phyloP scores from a whole-genome alignment of 805 yeast genomes.

The Wickerhamomyces sydowiorum region DNA sequence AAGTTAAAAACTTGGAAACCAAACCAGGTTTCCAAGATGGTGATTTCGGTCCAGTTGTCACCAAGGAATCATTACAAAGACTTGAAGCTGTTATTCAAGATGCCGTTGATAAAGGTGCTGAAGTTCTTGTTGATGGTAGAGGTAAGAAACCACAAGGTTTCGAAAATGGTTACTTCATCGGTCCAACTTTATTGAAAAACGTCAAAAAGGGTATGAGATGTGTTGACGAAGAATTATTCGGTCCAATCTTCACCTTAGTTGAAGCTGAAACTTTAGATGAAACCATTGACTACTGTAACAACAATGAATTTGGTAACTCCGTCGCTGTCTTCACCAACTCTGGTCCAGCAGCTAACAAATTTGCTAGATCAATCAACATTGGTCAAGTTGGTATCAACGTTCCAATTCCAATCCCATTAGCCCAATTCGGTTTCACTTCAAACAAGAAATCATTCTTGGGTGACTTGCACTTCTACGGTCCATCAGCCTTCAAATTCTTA shows the following conservation, averaged over 20 bases:
- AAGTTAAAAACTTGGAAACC: slow-evolving; percentile 51
- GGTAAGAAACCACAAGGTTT: slow-evolving; percentile 36
- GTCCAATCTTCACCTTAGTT: slow-evolving; percentile 64
- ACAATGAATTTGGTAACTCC: slow-evolving; percentile 62
- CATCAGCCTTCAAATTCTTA: slow-evolving; percentile 64
- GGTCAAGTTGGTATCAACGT: slow-evolving; percentile 79
- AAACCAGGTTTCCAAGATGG: slow-evolving; percentile 62
- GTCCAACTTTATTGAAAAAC: slow-evolving; percentile 58
- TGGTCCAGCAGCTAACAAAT: slow-evolving; percentile 64
- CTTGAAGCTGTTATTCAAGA: slow-evolving; percentile 52
- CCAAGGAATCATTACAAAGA: slow-evolving; percentile 49
- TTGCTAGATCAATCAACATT: slow-evolving; percentile 58
- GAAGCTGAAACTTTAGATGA: slow-evolving; percentile 62
- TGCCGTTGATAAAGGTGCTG: slow-evolving; percentile 58
- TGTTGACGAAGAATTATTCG: slow-evolving; percentile 71
- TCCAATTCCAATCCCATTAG: slow-evolving; percentile 77
- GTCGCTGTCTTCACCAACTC: slow-evolving; percentile 64
- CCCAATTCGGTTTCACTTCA: slow-evolving; percentile 79
- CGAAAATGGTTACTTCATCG: slow-evolving; percentile 65
- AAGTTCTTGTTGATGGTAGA: slow-evolving; percentile 60
- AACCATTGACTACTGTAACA: slow-evolving; percentile 59
- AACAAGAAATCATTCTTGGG: slow-evolving; percentile 75
- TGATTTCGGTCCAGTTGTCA: slow-evolving; percentile 70
- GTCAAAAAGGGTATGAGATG: slow-evolving; percentile 66
- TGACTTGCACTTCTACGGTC: slow-evolving; percentile 77